A percentile compares a stretch with the other conserved stretches of the same genome.
Evolutionary conservation across 164 flowering plant species (phyloP).

Genomic region (Tetrastigma voinierianum): DNA sequence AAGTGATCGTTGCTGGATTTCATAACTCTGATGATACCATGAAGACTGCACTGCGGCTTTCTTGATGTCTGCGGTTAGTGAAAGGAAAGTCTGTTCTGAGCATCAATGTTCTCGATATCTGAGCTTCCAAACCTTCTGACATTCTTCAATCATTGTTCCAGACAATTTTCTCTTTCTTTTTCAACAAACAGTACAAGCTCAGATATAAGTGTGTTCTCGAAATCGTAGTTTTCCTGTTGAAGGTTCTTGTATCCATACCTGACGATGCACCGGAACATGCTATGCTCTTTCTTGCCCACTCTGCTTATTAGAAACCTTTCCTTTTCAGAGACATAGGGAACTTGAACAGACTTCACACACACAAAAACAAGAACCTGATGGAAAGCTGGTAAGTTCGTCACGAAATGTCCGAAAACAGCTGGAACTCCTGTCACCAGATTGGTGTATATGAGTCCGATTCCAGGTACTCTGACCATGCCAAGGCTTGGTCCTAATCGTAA

Average conservation of each 20-base stretch:
- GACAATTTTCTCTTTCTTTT: conserved; percentile 30
- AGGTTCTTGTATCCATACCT: conserved; percentile 69
- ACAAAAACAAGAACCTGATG: conserved; percentile 69
- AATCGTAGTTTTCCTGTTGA: conserved; percentile 44
- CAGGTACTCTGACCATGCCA: conserved; percentile 72
- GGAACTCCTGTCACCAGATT: conserved; percentile 64
- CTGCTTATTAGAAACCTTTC: conserved; percentile 51
- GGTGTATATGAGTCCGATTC: conserved; percentile 61
- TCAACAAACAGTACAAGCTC: conserved; percentile 43
- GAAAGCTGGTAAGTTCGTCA: conserved; percentile 71
- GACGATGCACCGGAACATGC: conserved; percentile 66
- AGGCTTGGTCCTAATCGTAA: conserved; percentile 58
- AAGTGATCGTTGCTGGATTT: conserved; percentile 9
- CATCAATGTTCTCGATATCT: conserved; percentile 22
- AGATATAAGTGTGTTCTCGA: conserved; percentile 47
- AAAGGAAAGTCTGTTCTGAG: conserved; percentile 10
- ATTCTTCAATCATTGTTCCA: conserved; percentile 4
- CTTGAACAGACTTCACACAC: conserved; percentile 58
- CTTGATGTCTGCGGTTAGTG: conserved; percentile 15
- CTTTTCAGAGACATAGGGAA: conserved; percentile 42
- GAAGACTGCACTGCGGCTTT: conserved; percentile 19
- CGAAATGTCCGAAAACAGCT: conserved; percentile 62
- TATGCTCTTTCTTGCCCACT: conserved; percentile 57
- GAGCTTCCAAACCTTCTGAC: conserved; percentile 11
- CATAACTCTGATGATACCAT: conserved; percentile 17